Base-by-base conservation (phyloP, 2,329 filamentous ascomycete species). In the Aspergillus unguis region DNA sequence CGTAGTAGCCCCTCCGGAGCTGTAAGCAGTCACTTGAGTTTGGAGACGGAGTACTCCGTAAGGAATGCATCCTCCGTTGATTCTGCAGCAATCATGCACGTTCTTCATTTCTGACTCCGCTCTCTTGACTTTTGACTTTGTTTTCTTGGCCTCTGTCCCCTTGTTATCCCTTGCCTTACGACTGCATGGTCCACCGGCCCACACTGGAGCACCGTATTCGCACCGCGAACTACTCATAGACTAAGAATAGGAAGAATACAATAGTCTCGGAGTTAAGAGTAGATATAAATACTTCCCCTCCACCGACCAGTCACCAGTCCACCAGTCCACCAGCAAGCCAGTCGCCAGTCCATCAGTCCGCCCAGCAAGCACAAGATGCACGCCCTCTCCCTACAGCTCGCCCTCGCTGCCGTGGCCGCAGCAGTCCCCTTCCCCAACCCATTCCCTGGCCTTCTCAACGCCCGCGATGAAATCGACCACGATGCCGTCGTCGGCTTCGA, bases 401-500 rank as follows among this genome's bases (percentile, higher is more conserved):
- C 46, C 28, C 46, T 53, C 17, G 48, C 42, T 5, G 49, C 57
- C n/a, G 17, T 33, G 1, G 49, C 55, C 8, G 50, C 50, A 1
- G 29, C 45, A 3, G 17, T 52, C 8, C 42, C 45, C 9, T 32
- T 60, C 6, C 11, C 36, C 54, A 53, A 4, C 42, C 31, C 46
- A 17, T 17, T 17, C 17, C 17, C 17, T 6, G 27, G 3, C 35
- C 10, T 11, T 10, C 36, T 56, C 9, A 31, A 54, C 6, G 51
- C 57, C 8, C 74, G 78, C 41, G 77, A 67, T 6, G 71, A 71
- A 36, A 76, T 81, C 57, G 61, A 41, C 17, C 72, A 74, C 28
- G 69, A 78, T 65, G 67, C 71, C 0, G 70, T 85, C 28, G 79
- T 81, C 6, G 79, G 78, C 1, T 82, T 85, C 55, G 53, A 74